Conservation (phyloP, 495 filamentous ascomycete species). For the Glonium stellatum region DNA sequence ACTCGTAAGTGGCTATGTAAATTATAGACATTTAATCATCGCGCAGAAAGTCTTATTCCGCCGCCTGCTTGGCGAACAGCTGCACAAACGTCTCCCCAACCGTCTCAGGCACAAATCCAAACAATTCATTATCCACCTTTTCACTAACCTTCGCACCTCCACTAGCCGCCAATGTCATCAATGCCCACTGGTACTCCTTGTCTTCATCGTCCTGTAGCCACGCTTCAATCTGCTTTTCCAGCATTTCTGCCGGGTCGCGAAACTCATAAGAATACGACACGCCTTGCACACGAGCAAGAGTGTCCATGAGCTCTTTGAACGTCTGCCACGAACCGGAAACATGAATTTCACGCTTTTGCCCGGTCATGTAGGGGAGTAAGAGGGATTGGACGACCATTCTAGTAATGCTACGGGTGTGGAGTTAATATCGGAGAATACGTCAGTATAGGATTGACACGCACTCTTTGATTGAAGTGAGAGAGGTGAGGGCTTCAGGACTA, state of each 20-base stretch:
- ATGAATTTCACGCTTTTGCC: conserved; percentile 10
- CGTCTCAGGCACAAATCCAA: conserved; percentile 11
- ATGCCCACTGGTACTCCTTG: conserved; percentile 7
- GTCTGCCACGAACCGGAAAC: conserved; percentile 2
- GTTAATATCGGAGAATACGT: neutral
- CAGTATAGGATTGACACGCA: neutral
- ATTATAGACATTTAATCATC: no score
- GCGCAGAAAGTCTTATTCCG: neutral
- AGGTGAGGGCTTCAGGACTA: neutral
- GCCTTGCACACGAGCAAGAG: conserved; percentile 7
- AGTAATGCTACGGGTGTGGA: conserved; percentile 4
- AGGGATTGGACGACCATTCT: conserved; percentile 8
- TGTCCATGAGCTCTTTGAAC: conserved; percentile 8
- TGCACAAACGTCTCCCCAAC: conserved; percentile 8
- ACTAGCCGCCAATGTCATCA: conserved; percentile 9
- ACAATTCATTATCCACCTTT: conserved; percentile 15
- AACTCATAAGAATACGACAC: conserved; percentile 10
- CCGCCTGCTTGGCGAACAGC: conserved; percentile 1
- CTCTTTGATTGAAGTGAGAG: neutral
- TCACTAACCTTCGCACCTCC: conserved; percentile 1
- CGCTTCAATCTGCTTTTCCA: conserved; percentile 6
- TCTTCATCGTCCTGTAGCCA: conserved; percentile 12
- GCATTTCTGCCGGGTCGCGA: conserved; percentile 1
- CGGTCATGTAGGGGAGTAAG: conserved; percentile 4
- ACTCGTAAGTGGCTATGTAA: no score